Percentiles rank a stretch among this genome's conserved stretches.
These are phyloP conservation scores for Cucumis cinereus DNA, from an alignment of 306 rosid species.

Conservation along the genomic window DNA sequence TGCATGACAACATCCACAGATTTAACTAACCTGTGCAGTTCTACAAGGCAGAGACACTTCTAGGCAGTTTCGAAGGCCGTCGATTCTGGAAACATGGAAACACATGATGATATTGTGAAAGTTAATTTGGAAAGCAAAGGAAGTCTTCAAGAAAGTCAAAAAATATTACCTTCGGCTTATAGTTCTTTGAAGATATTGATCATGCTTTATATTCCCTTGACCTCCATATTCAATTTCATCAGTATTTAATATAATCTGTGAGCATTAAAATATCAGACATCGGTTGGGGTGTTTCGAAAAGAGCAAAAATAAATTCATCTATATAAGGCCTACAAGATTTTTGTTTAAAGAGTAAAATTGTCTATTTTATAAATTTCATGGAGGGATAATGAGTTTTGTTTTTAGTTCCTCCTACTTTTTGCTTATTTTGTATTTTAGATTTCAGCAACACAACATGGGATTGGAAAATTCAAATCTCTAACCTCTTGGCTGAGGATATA, in stretches of 20 bases:
- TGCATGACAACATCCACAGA: constrained; percentile 3
- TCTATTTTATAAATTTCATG: not conserved
- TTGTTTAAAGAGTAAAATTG: not conserved
- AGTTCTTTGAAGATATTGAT: constrained; percentile 52
- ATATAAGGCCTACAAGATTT: not conserved
- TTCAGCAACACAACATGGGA: not conserved
- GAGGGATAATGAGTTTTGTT: not conserved
- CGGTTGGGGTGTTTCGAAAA: not conserved
- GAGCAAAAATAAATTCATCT: not conserved
- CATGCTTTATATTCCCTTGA: constrained; percentile 52
- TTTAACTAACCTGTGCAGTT: constrained; percentile 70
- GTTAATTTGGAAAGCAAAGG: not conserved
- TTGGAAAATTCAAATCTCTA: not conserved
- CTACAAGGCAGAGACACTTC: constrained; percentile 63
- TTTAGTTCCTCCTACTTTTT: not conserved
- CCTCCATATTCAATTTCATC: constrained; percentile 80
- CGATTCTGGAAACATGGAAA: constrained; percentile 36
- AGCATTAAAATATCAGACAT: constrained; percentile 5
- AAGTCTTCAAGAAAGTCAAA: constrained; percentile 7
- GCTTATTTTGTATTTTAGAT: not conserved
- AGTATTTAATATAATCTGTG: constrained; percentile 60
- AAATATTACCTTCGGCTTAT: constrained; percentile 43
- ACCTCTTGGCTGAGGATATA: not conserved
- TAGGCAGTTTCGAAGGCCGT: constrained; percentile 66
- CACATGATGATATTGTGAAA: not conserved